Conservation (phyloP, 177 flowering plant genomes). For the Tripterygium wilfordii region DNA sequence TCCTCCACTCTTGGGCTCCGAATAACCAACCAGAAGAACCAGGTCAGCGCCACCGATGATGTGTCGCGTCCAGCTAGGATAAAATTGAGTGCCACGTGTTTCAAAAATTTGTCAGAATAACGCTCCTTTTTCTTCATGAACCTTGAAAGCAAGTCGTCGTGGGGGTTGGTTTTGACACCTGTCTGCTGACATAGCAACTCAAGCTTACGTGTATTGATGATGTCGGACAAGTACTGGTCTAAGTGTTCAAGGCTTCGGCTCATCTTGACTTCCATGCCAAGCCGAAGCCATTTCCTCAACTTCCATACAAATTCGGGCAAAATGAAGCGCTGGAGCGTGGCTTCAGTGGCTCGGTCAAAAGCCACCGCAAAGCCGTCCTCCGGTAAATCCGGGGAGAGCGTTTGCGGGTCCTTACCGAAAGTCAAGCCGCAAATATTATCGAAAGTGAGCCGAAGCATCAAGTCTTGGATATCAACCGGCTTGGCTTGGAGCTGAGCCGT, state of each 20-base stretch:
- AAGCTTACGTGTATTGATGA: conserved; percentile 57
- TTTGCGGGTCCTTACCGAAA: conserved; percentile 62
- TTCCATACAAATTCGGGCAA: conserved; percentile 55
- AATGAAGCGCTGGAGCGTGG: conserved; percentile 59
- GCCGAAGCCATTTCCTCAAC: conserved; percentile 57
- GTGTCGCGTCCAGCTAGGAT: conserved; percentile 87
- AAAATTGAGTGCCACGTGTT: conserved; percentile 68
- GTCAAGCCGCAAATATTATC: conserved; percentile 79
- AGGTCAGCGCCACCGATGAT: conserved; percentile 66
- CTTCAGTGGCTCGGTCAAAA: conserved; percentile 81
- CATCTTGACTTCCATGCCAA: conserved; percentile 57
- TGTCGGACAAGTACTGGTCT: conserved; percentile 42
- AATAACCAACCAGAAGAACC: conserved; percentile 61
- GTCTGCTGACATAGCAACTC: conserved; percentile 36
- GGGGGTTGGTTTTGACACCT: conserved; percentile 19
- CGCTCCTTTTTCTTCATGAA: conserved; percentile 64
- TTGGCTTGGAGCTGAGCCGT: conserved; percentile 37
- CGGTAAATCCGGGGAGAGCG: conserved; percentile 53
- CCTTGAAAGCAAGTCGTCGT: conserved; percentile 61
- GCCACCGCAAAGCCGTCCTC: conserved; percentile 61
- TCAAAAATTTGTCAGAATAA: conserved; percentile 53
- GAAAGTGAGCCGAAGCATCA: conserved; percentile 62
- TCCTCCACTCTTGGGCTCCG: conserved; percentile 46
- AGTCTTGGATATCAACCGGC: conserved; percentile 66
- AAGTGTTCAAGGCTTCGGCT: conserved; percentile 44